A percentile compares a stretch with the other conserved stretches of the same genome.
Conservation (phyloP, 1,284 basidiomycete species). For the Schizopora paradoxa region DNA sequence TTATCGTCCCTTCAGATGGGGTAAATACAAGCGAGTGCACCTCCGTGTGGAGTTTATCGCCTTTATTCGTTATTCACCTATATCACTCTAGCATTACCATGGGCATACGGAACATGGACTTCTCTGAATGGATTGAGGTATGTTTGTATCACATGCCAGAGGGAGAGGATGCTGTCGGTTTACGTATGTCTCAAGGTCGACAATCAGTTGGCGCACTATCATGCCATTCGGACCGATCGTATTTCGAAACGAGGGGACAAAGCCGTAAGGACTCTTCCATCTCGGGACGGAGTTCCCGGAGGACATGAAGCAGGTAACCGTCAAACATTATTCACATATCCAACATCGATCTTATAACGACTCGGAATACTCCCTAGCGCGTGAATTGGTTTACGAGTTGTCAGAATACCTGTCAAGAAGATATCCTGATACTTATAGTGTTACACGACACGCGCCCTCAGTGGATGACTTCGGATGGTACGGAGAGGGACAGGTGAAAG, state of each 20-base stretch:
- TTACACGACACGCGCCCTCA: constrained; percentile 36
- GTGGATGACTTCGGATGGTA: constrained; percentile 43
- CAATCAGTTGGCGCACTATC: constrained; percentile 45
- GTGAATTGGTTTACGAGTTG: constrained; percentile 61
- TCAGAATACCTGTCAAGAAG: constrained; percentile 59
- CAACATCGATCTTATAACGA: neutral
- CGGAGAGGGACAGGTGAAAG: constrained; percentile 43
- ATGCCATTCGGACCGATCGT: constrained; percentile 49
- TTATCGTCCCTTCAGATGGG: constrained; percentile 60
- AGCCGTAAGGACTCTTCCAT: constrained; percentile 45
- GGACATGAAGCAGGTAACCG: constrained; percentile 46
- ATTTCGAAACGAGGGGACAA: constrained; percentile 44
- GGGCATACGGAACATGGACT: constrained; percentile 64
- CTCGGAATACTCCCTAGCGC: constrained; percentile 34
- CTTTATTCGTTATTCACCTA: constrained; percentile 7
- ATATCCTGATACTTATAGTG: constrained; percentile 54
- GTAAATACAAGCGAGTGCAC: constrained; percentile 51
- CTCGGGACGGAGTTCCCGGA: constrained; percentile 45
- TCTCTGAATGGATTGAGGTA: constrained; percentile 67
- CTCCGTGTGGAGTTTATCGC: neutral
- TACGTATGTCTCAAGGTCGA: constrained; percentile 41
- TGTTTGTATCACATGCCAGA: constrained; percentile 11
- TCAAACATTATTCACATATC: neutral
- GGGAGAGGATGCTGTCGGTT: no score
- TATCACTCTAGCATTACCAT: constrained; percentile 51